These are phyloP conservation scores for Lunularia cruciata DNA, from an alignment of 225 moss, liverwort and hornwort species.

Conservation along the genomic window DNA sequence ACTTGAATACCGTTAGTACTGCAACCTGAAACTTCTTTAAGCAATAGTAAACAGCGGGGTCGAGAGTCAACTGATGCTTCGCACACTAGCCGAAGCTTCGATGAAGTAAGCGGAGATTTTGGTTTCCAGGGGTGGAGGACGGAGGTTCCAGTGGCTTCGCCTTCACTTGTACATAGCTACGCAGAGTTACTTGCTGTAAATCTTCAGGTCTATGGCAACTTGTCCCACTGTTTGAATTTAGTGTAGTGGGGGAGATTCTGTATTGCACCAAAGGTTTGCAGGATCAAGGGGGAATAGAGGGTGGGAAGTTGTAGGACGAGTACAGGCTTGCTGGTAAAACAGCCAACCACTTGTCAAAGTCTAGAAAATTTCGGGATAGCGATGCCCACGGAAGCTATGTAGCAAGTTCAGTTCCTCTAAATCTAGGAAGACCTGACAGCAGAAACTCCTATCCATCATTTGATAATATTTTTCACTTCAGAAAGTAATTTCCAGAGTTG, in stretches of 20 bases:
- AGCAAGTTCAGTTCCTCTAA: too few relatives aligned
- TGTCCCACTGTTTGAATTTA: neutral
- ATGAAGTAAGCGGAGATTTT: neutral
- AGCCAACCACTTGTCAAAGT: too few relatives aligned
- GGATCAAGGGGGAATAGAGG: too few relatives aligned
- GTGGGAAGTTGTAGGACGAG: too few relatives aligned
- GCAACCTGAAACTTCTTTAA: neutral
- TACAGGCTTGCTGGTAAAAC: too few relatives aligned
- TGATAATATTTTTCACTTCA: too few relatives aligned
- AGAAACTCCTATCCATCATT: too few relatives aligned
- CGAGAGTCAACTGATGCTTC: conserved; percentile 6
- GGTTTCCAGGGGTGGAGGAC: neutral
- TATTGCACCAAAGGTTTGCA: neutral
- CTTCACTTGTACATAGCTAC: conserved; percentile 20
- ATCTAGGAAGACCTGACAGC: too few relatives aligned
- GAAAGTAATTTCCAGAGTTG: too few relatives aligned
- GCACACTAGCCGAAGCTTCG: neutral
- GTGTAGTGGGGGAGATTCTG: neutral
- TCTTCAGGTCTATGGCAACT: conserved; percentile 14
- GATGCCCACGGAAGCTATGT: too few relatives aligned
- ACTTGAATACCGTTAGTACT: neutral
- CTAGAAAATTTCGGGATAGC: too few relatives aligned
- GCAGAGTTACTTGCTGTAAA: neutral
- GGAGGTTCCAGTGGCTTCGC: too few relatives aligned
- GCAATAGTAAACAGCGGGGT: neutral